Evolutionary conservation across 2,329 filamentous ascomycete species (phyloP).

Genomic region (Colletotrichum acutatum): DNA sequence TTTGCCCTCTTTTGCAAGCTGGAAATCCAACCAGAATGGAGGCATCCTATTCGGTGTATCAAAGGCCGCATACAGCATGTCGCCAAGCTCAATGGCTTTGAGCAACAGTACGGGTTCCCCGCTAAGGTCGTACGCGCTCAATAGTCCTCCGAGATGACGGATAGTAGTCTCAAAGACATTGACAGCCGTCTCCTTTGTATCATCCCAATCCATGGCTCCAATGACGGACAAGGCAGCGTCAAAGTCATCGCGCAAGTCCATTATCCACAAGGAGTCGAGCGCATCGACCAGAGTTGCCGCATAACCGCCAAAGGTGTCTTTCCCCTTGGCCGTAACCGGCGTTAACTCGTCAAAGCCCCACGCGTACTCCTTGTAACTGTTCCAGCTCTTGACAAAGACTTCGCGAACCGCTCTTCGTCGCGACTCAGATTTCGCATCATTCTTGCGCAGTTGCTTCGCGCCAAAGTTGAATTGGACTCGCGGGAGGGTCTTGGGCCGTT

Average conservation of each 20-base stretch:
- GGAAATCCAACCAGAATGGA: constrained; percentile 35
- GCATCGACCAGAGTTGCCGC: constrained; percentile 57
- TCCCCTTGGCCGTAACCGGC: constrained; percentile 51
- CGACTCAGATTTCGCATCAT: constrained; percentile 30
- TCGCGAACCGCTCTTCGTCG: constrained; percentile 43
- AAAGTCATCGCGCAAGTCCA: constrained; percentile 62
- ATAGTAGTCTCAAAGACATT: constrained; percentile 80
- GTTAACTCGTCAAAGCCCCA: constrained; percentile 60
- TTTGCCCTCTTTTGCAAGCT: constrained; percentile 12
- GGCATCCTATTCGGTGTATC: constrained; percentile 77
- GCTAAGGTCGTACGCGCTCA: constrained; percentile 76
- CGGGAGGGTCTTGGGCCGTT: constrained; percentile 16
- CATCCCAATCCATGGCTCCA: constrained; percentile 62
- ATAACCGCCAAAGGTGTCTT: constrained; percentile 58
- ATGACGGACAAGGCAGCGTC: constrained; percentile 55
- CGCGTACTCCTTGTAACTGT: constrained; percentile 55
- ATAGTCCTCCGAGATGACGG: constrained; percentile 75
- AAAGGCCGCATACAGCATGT: constrained; percentile 73
- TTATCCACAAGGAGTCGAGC: constrained; percentile 65
- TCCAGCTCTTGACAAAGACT: constrained; percentile 51
- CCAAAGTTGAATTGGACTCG: constrained; percentile 31
- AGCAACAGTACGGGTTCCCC: constrained; percentile 62
- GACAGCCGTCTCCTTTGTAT: constrained; percentile 50
- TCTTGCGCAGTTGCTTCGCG: constrained; percentile 16
- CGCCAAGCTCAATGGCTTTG: constrained; percentile 72